Conservation (phyloP, 2,329 filamentous ascomycete genomes). For the Trichothecium roseum region DNA sequence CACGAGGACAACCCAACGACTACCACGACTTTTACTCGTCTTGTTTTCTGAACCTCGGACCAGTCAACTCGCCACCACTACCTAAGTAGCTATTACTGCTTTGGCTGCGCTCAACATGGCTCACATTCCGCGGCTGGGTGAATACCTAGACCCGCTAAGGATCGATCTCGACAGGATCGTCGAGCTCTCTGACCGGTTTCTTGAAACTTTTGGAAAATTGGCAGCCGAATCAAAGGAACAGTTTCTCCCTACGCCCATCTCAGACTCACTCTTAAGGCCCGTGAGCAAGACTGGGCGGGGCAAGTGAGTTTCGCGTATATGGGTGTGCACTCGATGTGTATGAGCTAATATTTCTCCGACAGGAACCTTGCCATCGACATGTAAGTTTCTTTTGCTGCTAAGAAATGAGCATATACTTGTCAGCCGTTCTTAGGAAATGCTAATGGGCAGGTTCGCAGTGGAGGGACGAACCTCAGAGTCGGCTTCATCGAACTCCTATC, state of each 20-base stretch:
- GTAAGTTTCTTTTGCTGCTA: conserved; percentile 29
- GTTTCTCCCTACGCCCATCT: conserved; percentile 52
- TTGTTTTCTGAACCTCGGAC: no score
- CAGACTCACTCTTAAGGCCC: conserved; percentile 45
- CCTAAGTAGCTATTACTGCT: no score
- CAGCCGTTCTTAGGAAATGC: conserved; percentile 11
- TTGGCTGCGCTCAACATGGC: conserved; percentile 1
- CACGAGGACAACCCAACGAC: no score
- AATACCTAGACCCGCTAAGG: conserved; percentile 40
- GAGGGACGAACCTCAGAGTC: conserved; percentile 59
- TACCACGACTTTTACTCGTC: no score
- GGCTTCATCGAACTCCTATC: conserved; percentile 52
- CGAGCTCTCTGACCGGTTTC: conserved; percentile 35
- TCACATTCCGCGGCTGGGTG: conserved; percentile 13
- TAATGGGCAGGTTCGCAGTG: conserved; percentile 33
- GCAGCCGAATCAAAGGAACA: conserved; percentile 43
- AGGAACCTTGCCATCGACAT: conserved; percentile 56
- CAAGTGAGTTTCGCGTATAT: conserved; percentile 30
- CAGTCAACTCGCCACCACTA: no score
- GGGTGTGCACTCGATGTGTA: background rate
- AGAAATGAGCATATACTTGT: background rate
- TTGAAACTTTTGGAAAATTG: conserved; percentile 34
- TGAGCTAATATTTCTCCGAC: conserved; percentile 7
- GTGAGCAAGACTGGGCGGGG: conserved; percentile 29
- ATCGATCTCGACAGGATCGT: conserved; percentile 36